A percentile compares a stretch with the other conserved stretches of the same genome.
phyloP scores from a whole-genome alignment of 768 basidiomycete genomes.

The Rhodotorula kratochvilovae region DNA sequence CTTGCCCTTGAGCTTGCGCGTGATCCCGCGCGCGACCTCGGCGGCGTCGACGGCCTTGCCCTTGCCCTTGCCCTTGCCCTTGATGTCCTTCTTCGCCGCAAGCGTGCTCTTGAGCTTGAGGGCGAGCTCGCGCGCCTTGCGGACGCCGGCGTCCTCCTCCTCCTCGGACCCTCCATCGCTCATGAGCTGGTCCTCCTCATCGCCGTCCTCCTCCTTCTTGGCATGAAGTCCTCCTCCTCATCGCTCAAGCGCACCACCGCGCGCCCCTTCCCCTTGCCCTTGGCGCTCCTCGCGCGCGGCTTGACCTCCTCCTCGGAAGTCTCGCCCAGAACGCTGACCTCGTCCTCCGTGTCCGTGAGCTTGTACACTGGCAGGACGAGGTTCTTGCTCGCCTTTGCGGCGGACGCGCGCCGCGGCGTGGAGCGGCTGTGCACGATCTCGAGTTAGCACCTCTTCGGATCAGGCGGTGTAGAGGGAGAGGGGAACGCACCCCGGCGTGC shows the following conservation, averaged over 20 bases:
- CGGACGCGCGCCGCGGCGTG: constrained; percentile 11
- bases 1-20: constrained; percentile 1
- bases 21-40: neutral
- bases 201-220: neutral
- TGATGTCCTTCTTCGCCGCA: neutral
- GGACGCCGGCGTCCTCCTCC: constrained; percentile 16
- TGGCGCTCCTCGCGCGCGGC: neutral
- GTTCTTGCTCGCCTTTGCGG: neutral
- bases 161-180: too few relatives aligned
- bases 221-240: neutral
- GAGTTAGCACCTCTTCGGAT: too few relatives aligned
- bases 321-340: neutral
- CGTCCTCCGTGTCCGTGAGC: constrained; percentile 3
- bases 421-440: constrained; percentile 4
- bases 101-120: constrained; percentile 4
- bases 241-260: constrained; percentile 8
- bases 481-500: neutral
- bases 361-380: neutral
- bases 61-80: constrained; percentile 25
- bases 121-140: constrained; percentile 19
- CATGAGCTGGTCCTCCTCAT: constrained; percentile 6
- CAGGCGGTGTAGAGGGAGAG: neutral
- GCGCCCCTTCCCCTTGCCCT: constrained; percentile 23
- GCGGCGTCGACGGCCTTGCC: constrained; percentile 13
- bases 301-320: neutral